Conservation (phyloP, 768 basidiomycete species). For the Rhizopogon roseolus region DNA sequence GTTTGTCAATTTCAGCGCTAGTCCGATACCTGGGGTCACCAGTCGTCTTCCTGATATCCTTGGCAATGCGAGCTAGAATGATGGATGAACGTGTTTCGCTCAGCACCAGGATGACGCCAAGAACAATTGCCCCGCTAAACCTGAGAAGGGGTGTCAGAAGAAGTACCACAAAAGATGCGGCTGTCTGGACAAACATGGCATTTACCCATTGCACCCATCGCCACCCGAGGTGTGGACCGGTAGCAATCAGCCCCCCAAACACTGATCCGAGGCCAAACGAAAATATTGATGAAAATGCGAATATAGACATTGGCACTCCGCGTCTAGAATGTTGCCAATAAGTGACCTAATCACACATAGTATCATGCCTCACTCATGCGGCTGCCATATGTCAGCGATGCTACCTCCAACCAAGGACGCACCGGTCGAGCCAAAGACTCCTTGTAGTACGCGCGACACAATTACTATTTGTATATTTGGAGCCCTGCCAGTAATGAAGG, state of each 20-base stretch:
- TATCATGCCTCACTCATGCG: constrained; percentile 45
- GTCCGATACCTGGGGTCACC: constrained; percentile 60
- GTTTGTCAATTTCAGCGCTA: constrained; percentile 54
- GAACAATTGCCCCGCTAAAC: constrained; percentile 41
- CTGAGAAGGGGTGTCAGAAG: constrained; percentile 28
- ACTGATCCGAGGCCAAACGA: constrained; percentile 60
- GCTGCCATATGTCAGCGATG: constrained; percentile 62
- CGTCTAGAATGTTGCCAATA: background rate
- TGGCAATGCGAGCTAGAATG: constrained; percentile 58
- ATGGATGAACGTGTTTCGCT: constrained; percentile 68
- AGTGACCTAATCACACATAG: background rate
- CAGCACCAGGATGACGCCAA: constrained; percentile 49
- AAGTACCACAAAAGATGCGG: background rate
- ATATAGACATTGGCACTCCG: constrained; percentile 68
- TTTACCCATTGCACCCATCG: constrained; percentile 80
- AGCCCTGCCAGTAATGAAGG: constrained; percentile 19
- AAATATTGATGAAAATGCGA: constrained; percentile 51
- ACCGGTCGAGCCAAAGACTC: constrained; percentile 60
- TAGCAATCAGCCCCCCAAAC: constrained; percentile 56
- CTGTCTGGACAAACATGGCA: constrained; percentile 38
- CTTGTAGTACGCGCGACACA: constrained; percentile 53
- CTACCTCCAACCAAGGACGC: constrained; percentile 68
- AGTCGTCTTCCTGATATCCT: constrained; percentile 55
- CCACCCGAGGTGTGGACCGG: constrained; percentile 53
- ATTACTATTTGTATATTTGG: constrained; percentile 51